phyloP scores from a whole-genome alignment of 163 green algal species.

The Scenedesmus sp. region DNA sequence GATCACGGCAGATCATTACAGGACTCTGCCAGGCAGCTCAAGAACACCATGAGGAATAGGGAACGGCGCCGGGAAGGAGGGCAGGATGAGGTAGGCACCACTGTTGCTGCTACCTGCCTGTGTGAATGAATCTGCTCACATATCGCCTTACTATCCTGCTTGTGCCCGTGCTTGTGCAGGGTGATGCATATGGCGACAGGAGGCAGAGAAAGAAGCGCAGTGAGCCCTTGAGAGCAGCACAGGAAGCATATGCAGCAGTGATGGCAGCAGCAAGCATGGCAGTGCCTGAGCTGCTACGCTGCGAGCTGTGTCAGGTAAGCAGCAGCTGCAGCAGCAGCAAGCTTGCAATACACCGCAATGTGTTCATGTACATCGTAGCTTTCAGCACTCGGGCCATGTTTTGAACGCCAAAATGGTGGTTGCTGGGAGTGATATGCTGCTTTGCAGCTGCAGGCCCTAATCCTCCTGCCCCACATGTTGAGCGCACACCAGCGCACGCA shows the following conservation, averaged over 20 bases:
- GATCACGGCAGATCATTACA: slow-evolving; percentile 2
- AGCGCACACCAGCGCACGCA: background rate
- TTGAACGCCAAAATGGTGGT: background rate
- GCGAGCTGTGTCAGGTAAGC: slow-evolving; percentile 56
- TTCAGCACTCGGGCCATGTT: too few species aligned
- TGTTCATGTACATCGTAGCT: background rate
- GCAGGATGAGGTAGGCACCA: background rate
- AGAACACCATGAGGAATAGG: slow-evolving; percentile 1
- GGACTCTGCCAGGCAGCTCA: background rate
- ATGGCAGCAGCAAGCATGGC: slow-evolving; percentile 25
- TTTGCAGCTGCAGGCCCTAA: background rate
- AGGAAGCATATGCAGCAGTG: slow-evolving; percentile 39
- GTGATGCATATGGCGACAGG: slow-evolving; percentile 10
- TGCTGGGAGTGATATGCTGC: background rate
- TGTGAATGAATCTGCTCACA: background rate
- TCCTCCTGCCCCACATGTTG: too few species aligned
- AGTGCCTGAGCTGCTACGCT: slow-evolving; percentile 26
- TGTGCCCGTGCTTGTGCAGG: background rate
- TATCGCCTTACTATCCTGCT: background rate
- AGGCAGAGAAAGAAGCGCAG: slow-evolving; percentile 33
- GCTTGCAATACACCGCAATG: background rate
- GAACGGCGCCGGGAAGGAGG: background rate
- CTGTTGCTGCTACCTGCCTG: background rate
- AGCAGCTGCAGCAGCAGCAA: background rate
- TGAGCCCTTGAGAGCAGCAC: slow-evolving; percentile 50